A percentile compares a stretch with the other conserved stretches of the same genome.
Evolutionary conservation across 139 green algal species (phyloP).

Genomic region (Volvox reticuliferus): DNA sequence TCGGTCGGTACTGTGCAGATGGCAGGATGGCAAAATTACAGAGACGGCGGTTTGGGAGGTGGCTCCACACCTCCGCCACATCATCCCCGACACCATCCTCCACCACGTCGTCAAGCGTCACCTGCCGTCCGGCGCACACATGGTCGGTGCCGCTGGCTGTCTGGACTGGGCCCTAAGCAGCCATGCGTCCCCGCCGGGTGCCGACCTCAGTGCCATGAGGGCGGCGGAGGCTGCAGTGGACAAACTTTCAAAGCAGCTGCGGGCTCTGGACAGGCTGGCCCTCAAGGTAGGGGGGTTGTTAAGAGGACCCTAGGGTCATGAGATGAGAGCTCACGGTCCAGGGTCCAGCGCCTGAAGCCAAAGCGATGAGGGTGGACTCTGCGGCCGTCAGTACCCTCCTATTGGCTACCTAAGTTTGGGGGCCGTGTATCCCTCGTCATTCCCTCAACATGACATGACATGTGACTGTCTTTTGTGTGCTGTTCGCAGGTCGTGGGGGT

Average conservation of each 20-base stretch:
- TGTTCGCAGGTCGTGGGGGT: slow-evolving; percentile 62
- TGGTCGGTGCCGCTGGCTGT: slow-evolving; percentile 49
- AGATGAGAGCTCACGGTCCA: too few species aligned
- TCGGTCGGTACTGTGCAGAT: not conserved
- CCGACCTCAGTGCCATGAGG: slow-evolving; percentile 53
- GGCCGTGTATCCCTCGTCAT: too few species aligned
- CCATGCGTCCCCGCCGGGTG: not conserved
- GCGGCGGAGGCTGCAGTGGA: slow-evolving; percentile 70
- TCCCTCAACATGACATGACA: too few species aligned
- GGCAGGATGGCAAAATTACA: slow-evolving; percentile 81
- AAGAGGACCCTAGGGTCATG: not conserved
- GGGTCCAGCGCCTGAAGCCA: too few species aligned
- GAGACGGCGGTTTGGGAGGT: slow-evolving; percentile 85
- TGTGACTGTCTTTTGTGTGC: not conserved
- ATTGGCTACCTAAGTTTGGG: too few species aligned
- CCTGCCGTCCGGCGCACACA: slow-evolving; percentile 57
- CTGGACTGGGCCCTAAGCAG: slow-evolving; percentile 66
- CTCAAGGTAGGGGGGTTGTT: slow-evolving; percentile 62
- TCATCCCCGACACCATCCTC: slow-evolving; percentile 71
- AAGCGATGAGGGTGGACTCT: too few species aligned
- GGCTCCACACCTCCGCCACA: slow-evolving; percentile 60
- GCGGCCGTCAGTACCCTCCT: too few species aligned
- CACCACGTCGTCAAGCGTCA: slow-evolving; percentile 63
- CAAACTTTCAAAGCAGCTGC: slow-evolving; percentile 81
- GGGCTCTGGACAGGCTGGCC: slow-evolving; percentile 62